Evolutionary conservation across 805 yeast species (phyloP).

Genomic region (Candida gorgasii): DNA sequence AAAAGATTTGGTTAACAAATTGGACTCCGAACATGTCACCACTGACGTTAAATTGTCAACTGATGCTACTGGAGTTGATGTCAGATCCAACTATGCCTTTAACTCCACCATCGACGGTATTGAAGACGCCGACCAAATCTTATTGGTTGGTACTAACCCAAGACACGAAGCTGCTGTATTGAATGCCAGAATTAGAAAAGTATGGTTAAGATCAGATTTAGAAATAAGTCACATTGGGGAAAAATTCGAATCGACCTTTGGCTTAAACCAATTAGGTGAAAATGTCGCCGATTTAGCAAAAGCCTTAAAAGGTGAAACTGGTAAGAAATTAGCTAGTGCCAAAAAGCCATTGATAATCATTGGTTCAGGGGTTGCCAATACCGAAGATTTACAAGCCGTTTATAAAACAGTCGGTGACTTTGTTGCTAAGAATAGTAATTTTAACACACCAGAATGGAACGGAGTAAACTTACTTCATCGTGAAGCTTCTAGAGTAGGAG

Average conservation of each 20-base stretch:
- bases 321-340: slow-evolving; percentile 65
- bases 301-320: slow-evolving; percentile 69
- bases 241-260: slow-evolving; percentile 74
- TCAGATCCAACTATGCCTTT: slow-evolving; percentile 78
- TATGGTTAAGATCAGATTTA: slow-evolving; percentile 68
- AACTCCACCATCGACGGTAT: slow-evolving; percentile 78
- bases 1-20: slow-evolving; percentile 73
- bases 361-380: slow-evolving; percentile 77
- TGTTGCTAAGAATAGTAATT: slow-evolving; percentile 53
- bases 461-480: slow-evolving; percentile 81
- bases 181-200: slow-evolving; percentile 79
- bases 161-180: slow-evolving; percentile 88
- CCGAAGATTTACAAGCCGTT: slow-evolving; percentile 61
- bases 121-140: slow-evolving; percentile 79
- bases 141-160: slow-evolving; percentile 84
- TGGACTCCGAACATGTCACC: slow-evolving; percentile 80
- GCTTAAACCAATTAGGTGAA: slow-evolving; percentile 61
- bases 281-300: slow-evolving; percentile 54
- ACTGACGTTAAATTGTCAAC: slow-evolving; percentile 64
- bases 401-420: slow-evolving; percentile 62
- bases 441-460: slow-evolving; percentile 75
- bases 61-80: slow-evolving; percentile 64
- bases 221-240: slow-evolving; percentile 76
- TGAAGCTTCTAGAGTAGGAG: slow-evolving; percentile 85
- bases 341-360: slow-evolving; percentile 75